Conservation (phyloP, 2,329 filamentous ascomycete genomes). For the Stagonosporopsis chrysanthemi region DNA sequence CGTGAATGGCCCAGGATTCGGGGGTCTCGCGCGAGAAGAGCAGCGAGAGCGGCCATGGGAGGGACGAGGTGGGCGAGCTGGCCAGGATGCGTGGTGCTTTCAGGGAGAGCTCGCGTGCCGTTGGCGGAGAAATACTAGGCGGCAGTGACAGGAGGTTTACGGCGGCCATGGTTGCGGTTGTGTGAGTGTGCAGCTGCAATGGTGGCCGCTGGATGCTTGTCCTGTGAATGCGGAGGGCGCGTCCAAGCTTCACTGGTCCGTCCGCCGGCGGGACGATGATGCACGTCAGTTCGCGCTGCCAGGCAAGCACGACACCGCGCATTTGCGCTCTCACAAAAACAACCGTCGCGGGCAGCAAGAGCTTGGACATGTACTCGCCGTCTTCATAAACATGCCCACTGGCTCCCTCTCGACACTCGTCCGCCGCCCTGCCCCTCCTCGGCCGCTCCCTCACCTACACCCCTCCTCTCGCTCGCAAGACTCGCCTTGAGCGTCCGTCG, state of each 20-base stretch:
- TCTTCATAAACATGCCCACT: conserved; percentile 44
- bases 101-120: conserved; percentile 57
- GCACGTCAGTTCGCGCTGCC: conserved; percentile 5
- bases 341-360: background rate
- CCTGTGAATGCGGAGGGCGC: conserved; percentile 20
- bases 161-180: conserved; percentile 34
- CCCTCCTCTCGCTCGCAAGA: background rate
- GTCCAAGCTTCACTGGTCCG: conserved; percentile 21
- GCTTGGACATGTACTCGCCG: conserved; percentile 6
- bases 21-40: conserved; percentile 69
- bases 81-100: conserved; percentile 53
- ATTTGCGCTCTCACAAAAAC: background rate
- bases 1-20: conserved; percentile 84
- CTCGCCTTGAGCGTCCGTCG: conserved; percentile 18
- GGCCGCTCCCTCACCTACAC: conserved; percentile 1
- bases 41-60: conserved; percentile 61
- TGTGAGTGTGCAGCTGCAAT: conserved; percentile 1
- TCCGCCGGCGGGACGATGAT: conserved; percentile 10
- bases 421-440: conserved; percentile 20
- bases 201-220: conserved; percentile 14
- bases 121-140: conserved; percentile 47
- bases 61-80: conserved; percentile 49
- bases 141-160: conserved; percentile 53
- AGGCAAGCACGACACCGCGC: conserved; percentile 9
- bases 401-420: conserved; percentile 31